These are phyloP conservation scores for Tulasnella sp. DNA, from an alignment of 768 basidiomycete species.

Conservation along the genomic window DNA sequence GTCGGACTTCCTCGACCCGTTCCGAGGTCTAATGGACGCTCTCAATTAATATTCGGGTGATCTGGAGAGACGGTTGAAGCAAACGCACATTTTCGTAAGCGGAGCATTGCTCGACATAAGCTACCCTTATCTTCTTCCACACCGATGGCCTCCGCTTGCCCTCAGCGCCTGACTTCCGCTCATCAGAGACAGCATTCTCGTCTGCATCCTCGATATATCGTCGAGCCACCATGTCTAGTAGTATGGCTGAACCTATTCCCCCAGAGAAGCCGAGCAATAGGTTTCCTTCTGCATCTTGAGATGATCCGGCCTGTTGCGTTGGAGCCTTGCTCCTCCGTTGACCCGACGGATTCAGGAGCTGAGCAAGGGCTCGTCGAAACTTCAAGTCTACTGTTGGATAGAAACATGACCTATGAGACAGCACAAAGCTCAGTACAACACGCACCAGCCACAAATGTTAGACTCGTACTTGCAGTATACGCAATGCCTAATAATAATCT, in stretches of 20 bases:
- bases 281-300: not conserved
- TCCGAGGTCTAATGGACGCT: slow-evolving; percentile 1
- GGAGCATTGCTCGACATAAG: slow-evolving; percentile 42
- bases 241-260: slow-evolving; percentile 63
- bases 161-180: slow-evolving; percentile 44
- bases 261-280: slow-evolving; percentile 69
- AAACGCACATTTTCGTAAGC: not conserved
- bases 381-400: slow-evolving; percentile 12
- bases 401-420: slow-evolving; percentile 7
- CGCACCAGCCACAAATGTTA: not conserved
- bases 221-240: slow-evolving; percentile 58
- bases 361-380: slow-evolving; percentile 14
- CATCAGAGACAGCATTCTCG: slow-evolving; percentile 42
- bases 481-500: slow-evolving; percentile 16
- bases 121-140: slow-evolving; percentile 38
- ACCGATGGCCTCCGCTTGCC: slow-evolving; percentile 42
- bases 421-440: not conserved
- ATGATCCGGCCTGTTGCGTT: not conserved
- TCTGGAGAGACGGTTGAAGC: not conserved
- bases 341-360: not conserved
- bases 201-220: slow-evolving; percentile 61
- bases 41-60: too few species aligned
- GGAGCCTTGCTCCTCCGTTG: not conserved
- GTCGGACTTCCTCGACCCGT: slow-evolving; percentile 2
- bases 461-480: slow-evolving; percentile 17